Base-by-base conservation (phyloP, 768 basidiomycete genomes). In the Auriscalpium vulgare region DNA sequence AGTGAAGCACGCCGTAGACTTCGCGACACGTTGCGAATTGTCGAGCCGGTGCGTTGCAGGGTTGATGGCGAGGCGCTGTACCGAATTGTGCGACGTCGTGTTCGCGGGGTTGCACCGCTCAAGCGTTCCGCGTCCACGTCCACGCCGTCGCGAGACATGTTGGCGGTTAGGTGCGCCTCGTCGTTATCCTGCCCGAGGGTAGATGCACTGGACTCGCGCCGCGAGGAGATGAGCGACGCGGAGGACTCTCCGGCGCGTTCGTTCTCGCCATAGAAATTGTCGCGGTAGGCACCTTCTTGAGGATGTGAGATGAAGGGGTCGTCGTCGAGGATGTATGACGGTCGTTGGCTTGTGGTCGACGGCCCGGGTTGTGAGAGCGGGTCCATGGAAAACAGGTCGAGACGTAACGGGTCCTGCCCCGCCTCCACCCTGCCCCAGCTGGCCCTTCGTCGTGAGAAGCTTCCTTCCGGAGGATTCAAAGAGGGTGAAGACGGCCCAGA, bases 1-100 rank as follows among this genome's bases (percentile, higher is more conserved):
- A 86, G 66, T 10, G 87, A 89, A 50, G 84, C 83, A 19, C 85
- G 75, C 11, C 79, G 76, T 7, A 90, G 59, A 55, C 74, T 81
- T 55, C 75, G 74, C 14, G 81, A 81, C 34, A 87, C 76, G 34
- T 75, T 72, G 62, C 78, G 80, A 49, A 89, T 70, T 10, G 79
- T 82, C 0, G 79, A 77, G 2, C 81, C 79, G 2, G 85, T 82
- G 60, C 75, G 81, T 57, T 80, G 80, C 23, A 88, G 66, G 1
- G 87, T 82, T 0, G 84, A 85, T 8, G 81, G 73, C 0, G 78
- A 67, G 0, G 73, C 58, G 59, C 74, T 79, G 62, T 87, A 86
- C 10, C 81, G 78, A 53, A 76, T 59, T 0, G 77, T 77, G 34
- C 73, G 70, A 53, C 75, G 71, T 45, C 74, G 73, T 40, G 76